phyloP scores from a whole-genome alignment of 2,329 filamentous ascomycete species.

The Beauveria bassiana region DNA sequence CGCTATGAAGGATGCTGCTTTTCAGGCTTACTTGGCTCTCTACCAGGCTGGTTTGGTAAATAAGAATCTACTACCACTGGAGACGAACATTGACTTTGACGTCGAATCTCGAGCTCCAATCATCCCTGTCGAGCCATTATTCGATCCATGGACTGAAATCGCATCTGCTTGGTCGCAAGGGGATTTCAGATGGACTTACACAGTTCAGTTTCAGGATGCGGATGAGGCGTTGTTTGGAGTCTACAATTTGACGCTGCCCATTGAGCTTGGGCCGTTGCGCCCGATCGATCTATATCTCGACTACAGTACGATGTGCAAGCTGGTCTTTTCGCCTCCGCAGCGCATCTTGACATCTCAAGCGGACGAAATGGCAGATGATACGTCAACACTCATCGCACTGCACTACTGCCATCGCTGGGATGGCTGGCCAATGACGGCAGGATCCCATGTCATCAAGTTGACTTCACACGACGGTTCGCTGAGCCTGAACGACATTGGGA shows the following conservation, averaged over 20 bases:
- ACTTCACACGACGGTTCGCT: constrained; percentile 20
- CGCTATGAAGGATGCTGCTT: constrained; percentile 74
- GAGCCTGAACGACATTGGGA: constrained; percentile 24
- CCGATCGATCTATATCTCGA: constrained; percentile 35
- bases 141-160: constrained; percentile 40
- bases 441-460: constrained; percentile 37
- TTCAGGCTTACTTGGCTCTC: constrained; percentile 67
- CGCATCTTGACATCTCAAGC: constrained; percentile 16
- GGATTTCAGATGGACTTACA: neutral
- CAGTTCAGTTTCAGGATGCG: neutral
- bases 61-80: constrained; percentile 65
- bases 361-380: constrained; percentile 31
- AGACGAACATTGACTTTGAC: constrained; percentile 31
- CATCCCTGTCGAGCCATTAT: constrained; percentile 27
- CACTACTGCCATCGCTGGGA: constrained; percentile 44
- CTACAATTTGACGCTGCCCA: constrained; percentile 38
- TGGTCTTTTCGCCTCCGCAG: constrained; percentile 17
- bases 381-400: constrained; percentile 35
- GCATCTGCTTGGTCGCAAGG: constrained; percentile 33
- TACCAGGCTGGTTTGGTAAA: constrained; percentile 66
- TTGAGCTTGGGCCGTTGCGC: constrained; percentile 29
- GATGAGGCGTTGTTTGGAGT: constrained; percentile 23
- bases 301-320: constrained; percentile 24
- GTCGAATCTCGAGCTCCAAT: constrained; percentile 30
- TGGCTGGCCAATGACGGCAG: constrained; percentile 33